Evolutionary conservation across 768 basidiomycete species (phyloP).

Genomic region (Termitomyces sp.): DNA sequence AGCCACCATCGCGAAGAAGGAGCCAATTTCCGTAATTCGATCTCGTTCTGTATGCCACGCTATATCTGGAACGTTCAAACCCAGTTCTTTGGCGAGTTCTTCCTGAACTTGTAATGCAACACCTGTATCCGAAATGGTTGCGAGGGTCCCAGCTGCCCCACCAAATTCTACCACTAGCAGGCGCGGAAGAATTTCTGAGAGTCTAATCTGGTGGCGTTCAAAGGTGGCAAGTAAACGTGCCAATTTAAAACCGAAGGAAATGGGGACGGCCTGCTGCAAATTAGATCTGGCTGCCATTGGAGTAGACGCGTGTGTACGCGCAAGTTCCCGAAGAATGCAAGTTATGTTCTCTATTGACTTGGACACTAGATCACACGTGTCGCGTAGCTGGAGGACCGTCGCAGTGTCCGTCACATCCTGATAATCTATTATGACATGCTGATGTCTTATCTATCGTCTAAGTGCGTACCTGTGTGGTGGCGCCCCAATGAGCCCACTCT

Average conservation of each 20-base stretch:
- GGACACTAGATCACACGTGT: conserved; percentile 35
- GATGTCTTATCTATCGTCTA: not conserved
- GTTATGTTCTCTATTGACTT: conserved; percentile 29
- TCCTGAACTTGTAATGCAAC: conserved; percentile 33
- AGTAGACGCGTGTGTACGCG: conserved; percentile 32
- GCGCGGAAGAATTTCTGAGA: conserved; percentile 34
- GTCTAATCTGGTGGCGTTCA: conserved; percentile 35
- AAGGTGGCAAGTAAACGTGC: conserved; percentile 44
- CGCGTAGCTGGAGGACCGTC: conserved; percentile 39
- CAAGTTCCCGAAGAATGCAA: conserved; percentile 27
- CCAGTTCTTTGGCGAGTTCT: conserved; percentile 28
- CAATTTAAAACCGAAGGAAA: conserved; percentile 46
- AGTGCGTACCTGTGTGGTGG: conserved; percentile 42
- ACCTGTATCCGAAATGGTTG: conserved; percentile 38
- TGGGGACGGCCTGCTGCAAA: conserved; percentile 48
- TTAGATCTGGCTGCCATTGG: conserved; percentile 48
- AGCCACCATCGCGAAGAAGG: conserved; percentile 42
- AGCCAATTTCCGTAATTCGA: conserved; percentile 40
- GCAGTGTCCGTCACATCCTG: conserved; percentile 51
- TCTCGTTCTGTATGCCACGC: conserved; percentile 45
- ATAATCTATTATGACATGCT: not conserved
- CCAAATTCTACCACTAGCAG: conserved; percentile 43
- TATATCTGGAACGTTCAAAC: conserved; percentile 29
- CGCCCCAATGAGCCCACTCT: conserved; percentile 49
- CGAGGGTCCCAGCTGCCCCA: conserved; percentile 46